Conservation (phyloP, 768 basidiomycete genomes). For the Russula sp. region DNA sequence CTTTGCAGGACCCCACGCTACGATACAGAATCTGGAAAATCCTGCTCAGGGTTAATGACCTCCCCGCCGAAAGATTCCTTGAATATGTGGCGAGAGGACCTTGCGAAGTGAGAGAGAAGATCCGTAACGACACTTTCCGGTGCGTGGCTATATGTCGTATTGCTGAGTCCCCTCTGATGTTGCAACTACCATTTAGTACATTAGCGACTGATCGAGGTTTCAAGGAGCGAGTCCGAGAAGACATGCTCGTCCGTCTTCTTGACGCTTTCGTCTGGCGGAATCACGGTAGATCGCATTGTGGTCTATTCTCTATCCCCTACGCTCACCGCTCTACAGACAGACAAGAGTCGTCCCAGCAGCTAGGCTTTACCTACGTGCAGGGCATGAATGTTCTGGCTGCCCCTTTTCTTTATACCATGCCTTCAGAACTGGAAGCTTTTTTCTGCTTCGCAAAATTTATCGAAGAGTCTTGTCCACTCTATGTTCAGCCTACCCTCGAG, state of each 20-base stretch:
- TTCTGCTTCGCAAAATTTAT: conserved; percentile 96
- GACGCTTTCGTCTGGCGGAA: conserved; percentile 99
- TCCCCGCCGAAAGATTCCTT: conserved; percentile 73
- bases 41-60: conserved; percentile 73
- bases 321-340: conserved; percentile 48
- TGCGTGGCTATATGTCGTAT: conserved; percentile 34
- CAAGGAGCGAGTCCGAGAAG: conserved; percentile 94
- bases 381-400: conserved; percentile 99
- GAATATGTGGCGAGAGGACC: conserved; percentile 80
- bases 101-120: conserved; percentile 86
- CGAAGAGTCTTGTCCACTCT: conserved; percentile 91
- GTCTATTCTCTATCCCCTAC: not conserved
- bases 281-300: conserved; percentile 52
- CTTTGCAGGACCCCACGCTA: conserved; percentile 69
- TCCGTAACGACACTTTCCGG: conserved; percentile 96
- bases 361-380: conserved; percentile 95
- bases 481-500: conserved; percentile 93
- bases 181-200: conserved; percentile 49
- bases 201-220: conserved; percentile 97
- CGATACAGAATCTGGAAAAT: conserved; percentile 94
- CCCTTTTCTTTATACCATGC: conserved; percentile 96
- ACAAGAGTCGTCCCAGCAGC: conserved; percentile 64
- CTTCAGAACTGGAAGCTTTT: conserved; percentile 97
- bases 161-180: not conserved
- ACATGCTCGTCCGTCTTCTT: conserved; percentile 92